A percentile compares a stretch with the other conserved stretches of the same genome.
These are phyloP conservation scores for Paramecium tetraurelia DNA, from an alignment of 73 alveolate species.

Conservation along the genomic window DNA sequence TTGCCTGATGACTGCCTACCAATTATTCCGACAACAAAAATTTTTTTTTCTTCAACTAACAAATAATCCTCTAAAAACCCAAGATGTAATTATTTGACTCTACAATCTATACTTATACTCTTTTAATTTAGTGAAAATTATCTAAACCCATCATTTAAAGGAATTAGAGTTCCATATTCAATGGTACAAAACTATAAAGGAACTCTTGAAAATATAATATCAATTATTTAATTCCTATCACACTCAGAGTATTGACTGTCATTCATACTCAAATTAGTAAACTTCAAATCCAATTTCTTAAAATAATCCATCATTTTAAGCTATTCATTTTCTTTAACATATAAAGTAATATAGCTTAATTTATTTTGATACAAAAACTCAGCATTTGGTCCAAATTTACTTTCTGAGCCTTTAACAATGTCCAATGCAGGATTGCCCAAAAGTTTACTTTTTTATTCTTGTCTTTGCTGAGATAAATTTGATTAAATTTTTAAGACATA, in stretches of 20 bases:
- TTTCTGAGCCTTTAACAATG: neutral
- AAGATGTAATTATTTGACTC: neutral
- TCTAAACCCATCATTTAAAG: neutral
- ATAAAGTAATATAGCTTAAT: neutral
- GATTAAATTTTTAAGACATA: neutral
- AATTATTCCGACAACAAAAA: neutral
- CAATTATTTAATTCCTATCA: neutral
- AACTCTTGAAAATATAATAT: neutral
- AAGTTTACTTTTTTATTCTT: neutral
- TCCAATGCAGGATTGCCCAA: neutral
- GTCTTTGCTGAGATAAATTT: neutral
- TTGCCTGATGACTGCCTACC: slow-evolving; percentile 75
- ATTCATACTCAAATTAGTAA: neutral
- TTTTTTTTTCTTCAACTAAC: neutral
- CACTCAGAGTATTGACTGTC: neutral
- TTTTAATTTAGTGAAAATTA: neutral
- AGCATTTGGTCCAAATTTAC: neutral
- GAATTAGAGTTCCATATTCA: neutral
- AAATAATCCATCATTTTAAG: neutral
- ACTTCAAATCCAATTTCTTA: neutral
- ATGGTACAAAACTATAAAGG: neutral
- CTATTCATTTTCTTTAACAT: neutral
- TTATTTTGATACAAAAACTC: neutral
- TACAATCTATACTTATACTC: neutral
- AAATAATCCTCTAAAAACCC: neutral